phyloP scores from a whole-genome alignment of 2,329 filamentous ascomycete genomes.

The Claviceps spartinae region DNA sequence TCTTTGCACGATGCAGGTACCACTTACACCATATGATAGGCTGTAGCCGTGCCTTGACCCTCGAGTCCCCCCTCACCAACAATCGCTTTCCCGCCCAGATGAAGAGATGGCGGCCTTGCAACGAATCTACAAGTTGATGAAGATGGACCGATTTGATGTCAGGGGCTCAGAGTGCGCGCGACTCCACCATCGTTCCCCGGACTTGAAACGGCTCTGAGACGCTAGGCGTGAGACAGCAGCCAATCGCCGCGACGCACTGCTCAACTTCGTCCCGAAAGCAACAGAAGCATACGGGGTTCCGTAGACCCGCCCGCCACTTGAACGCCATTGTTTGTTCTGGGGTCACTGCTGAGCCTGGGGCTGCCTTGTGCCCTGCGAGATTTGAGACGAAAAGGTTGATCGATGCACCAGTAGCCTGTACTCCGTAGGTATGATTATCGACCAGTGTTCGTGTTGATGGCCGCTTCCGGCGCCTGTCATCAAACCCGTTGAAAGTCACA shows the following conservation, averaged over 20 bases:
- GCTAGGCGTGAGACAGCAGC: background rate
- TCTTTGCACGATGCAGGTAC: too few relatives aligned
- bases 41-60: too few relatives aligned
- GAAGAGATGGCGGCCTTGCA: background rate
- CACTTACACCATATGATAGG: too few relatives aligned
- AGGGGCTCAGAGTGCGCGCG: conserved; percentile 2
- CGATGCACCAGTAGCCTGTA: background rate
- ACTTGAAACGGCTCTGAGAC: conserved; percentile 5
- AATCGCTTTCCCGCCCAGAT: background rate
- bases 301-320: background rate
- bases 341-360: too few relatives aligned
- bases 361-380: too few relatives aligned
- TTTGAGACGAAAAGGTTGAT: too few relatives aligned
- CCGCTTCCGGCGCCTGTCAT: too few relatives aligned
- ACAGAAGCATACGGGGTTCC: background rate
- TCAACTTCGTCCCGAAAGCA: background rate
- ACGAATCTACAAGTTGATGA: background rate
- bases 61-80: too few relatives aligned
- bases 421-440: too few relatives aligned
- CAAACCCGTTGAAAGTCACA: too few relatives aligned
- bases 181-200: background rate
- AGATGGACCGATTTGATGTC: background rate
- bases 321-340: background rate
- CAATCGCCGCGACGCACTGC: background rate
- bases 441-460: too few relatives aligned